These are phyloP conservation scores for Articulospora tetracladia DNA, from an alignment of 495 filamentous ascomycete species.

Conservation along the genomic window DNA sequence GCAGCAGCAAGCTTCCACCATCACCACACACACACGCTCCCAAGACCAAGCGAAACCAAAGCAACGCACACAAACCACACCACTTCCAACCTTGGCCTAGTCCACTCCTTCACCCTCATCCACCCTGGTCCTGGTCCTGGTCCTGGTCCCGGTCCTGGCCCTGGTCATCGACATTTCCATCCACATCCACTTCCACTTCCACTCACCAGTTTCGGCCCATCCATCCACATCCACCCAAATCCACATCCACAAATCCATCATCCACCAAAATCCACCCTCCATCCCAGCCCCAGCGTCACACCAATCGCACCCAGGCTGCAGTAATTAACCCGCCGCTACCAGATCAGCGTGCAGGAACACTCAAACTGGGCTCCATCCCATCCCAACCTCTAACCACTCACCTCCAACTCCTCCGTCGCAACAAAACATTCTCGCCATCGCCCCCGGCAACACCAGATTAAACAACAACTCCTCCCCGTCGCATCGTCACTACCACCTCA, in stretches of 20 bases:
- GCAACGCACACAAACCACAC: no score
- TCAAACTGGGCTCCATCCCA: neutral
- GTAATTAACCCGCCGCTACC: neutral
- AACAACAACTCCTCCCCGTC: neutral
- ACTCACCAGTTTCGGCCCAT: neutral
- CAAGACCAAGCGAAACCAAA: no score
- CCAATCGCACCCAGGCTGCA: neutral
- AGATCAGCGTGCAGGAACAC: slow-evolving; percentile 17
- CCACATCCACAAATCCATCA: no score
- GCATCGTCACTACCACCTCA: neutral
- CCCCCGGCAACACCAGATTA: neutral
- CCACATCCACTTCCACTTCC: neutral
- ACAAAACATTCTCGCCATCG: slow-evolving; percentile 7
- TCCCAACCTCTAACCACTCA: neutral
- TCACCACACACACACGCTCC: no score
- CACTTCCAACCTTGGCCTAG: neutral
- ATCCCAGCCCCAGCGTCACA: neutral
- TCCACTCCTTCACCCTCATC: no score
- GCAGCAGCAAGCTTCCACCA: no score
- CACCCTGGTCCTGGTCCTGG: no score
- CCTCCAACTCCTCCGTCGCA: slow-evolving; percentile 6
- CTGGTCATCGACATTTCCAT: neutral
- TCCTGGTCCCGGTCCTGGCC: no score
- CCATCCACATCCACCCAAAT: neutral
- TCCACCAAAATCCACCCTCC: no score